These are phyloP conservation scores for thale cress (Arabidopsis thaliana) DNA, from an alignment of 345 rosid genomes.

Conservation along the genomic window DNA sequence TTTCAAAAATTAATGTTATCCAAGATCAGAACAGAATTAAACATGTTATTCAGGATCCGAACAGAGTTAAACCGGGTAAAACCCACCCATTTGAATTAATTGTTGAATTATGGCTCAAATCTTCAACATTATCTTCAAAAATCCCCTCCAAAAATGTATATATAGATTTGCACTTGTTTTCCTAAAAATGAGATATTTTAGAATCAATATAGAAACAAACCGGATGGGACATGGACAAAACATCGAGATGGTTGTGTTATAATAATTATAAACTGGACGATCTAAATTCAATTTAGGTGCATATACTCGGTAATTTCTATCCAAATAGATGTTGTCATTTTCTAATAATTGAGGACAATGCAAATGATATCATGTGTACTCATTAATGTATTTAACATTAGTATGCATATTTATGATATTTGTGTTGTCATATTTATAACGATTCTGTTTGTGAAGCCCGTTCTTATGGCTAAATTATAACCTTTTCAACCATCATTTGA, in stretches of 20 bases:
- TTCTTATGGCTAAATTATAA: background rate
- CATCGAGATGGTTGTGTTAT: slow-evolving; percentile 23
- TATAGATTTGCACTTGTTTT: slow-evolving; percentile 21
- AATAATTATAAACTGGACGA: slow-evolving; percentile 36
- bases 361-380: slow-evolving; percentile 12
- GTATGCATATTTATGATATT: background rate
- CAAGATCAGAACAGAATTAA: too few species aligned
- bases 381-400: background rate
- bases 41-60: too few species aligned
- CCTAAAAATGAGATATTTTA: slow-evolving; percentile 31
- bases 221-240: slow-evolving; percentile 33
- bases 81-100: too few species aligned
- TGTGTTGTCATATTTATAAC: background rate
- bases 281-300: slow-evolving; percentile 36
- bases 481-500: background rate
- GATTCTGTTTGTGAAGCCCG: background rate
- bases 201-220: slow-evolving; percentile 2
- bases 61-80: too few species aligned
- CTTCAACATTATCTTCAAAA: too few species aligned
- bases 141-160: too few species aligned
- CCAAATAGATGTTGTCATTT: slow-evolving; percentile 27
- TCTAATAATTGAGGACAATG: slow-evolving; percentile 39
- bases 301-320: slow-evolving; percentile 17
- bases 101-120: too few species aligned
- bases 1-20: too few species aligned